phyloP scores from a whole-genome alignment of 2,329 filamentous ascomycete genomes.

The Neopestalotiopsis sp. region DNA sequence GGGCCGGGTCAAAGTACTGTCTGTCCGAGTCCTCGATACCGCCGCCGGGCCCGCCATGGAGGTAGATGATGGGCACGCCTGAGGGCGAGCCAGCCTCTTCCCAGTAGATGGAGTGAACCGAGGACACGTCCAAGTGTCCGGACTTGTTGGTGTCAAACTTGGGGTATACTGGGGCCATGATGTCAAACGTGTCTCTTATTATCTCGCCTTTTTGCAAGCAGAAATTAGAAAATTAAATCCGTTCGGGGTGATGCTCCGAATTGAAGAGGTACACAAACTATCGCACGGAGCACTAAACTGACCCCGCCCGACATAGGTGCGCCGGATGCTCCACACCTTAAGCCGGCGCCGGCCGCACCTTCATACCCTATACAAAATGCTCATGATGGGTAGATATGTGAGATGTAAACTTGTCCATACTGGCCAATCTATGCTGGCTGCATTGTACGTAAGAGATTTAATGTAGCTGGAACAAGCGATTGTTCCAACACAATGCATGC shows the following conservation, averaged over 20 bases:
- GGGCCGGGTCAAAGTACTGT: constrained; percentile 39
- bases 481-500: too few species aligned
- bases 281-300: background rate
- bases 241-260: background rate
- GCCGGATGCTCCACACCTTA: constrained; percentile 5
- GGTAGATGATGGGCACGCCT: constrained; percentile 41
- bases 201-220: too few species aligned
- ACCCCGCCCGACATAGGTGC: constrained; percentile 1
- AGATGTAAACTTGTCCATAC: background rate
- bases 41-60: constrained; percentile 50
- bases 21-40: constrained; percentile 39
- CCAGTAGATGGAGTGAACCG: constrained; percentile 33
- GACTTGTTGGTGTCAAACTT: constrained; percentile 27
- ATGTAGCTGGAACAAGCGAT: too few species aligned
- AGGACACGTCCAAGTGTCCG: constrained; percentile 32
- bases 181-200: background rate
- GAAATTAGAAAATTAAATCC: background rate
- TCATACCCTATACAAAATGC: background rate
- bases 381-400: background rate
- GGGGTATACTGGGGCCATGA: constrained; percentile 31
- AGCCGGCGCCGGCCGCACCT: background rate
- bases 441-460: too few species aligned
- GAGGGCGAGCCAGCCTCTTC: constrained; percentile 26
- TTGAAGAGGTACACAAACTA: background rate
- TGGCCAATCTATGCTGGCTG: too few species aligned